phyloP scores from a whole-genome alignment of 2,329 filamentous ascomycete genomes.

The Paraphoma sp. region DNA sequence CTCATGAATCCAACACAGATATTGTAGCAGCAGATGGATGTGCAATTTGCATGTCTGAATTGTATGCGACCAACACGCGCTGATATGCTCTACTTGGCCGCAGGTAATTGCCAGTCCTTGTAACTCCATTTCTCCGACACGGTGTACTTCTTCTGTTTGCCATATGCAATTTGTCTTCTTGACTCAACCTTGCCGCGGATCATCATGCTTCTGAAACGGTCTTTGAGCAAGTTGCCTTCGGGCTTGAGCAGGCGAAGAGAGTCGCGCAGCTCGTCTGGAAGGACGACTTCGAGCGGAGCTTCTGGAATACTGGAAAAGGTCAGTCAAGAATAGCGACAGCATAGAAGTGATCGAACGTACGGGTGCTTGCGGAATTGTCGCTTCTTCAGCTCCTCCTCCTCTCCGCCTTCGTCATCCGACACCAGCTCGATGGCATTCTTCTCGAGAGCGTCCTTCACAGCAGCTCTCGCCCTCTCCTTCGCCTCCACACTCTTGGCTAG shows the following conservation, averaged over 20 bases:
- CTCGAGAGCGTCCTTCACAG: slow-evolving; percentile 31
- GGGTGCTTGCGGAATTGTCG: slow-evolving; percentile 73
- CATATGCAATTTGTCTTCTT: slow-evolving; percentile 77
- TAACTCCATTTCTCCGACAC: slow-evolving; percentile 96
- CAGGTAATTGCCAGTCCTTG: slow-evolving; percentile 80
- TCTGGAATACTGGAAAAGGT: slow-evolving; percentile 68
- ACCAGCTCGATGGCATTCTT: slow-evolving; percentile 30
- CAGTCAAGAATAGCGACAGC: slow-evolving; percentile 4
- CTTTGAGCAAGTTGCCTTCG: slow-evolving; percentile 92
- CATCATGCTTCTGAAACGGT: slow-evolving; percentile 87
- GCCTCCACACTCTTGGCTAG: slow-evolving; percentile 70
- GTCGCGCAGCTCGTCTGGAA: slow-evolving; percentile 59
- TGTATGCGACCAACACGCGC: background rate
- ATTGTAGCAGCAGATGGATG: no score
- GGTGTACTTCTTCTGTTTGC: slow-evolving; percentile 81
- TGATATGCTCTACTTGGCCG: slow-evolving; percentile 1
- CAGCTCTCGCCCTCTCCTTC: slow-evolving; percentile 58
- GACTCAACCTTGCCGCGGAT: slow-evolving; percentile 89
- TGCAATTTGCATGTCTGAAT: no score
- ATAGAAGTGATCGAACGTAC: slow-evolving; percentile 35
- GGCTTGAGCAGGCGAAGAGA: slow-evolving; percentile 69
- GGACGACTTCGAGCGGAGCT: slow-evolving; percentile 59
- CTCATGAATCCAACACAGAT: no score
- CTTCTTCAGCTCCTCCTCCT: slow-evolving; percentile 64
- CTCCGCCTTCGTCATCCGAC: slow-evolving; percentile 45